A percentile compares a stretch with the other conserved stretches of the same genome.
Conservation (phyloP, 768 basidiomycete genomes). For the Dendrothele bispora region DNA sequence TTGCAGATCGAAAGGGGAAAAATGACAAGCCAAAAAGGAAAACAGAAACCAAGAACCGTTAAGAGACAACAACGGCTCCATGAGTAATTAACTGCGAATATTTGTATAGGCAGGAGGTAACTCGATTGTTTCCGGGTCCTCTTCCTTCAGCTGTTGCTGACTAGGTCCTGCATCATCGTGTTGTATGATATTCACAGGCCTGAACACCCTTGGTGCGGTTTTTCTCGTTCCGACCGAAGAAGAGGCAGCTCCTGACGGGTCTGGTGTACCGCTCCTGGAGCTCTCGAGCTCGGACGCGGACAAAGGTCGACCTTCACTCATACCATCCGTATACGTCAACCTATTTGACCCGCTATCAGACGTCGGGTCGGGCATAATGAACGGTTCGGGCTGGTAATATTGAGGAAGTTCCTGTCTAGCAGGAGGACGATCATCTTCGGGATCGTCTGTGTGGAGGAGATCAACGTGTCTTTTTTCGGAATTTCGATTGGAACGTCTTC, state of each 20-base stretch:
- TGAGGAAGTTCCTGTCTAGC: constrained; percentile 55
- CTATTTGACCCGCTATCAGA: constrained; percentile 19
- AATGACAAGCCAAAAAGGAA: too few species aligned
- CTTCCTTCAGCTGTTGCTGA: constrained; percentile 29
- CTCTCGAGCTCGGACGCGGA: constrained; percentile 9
- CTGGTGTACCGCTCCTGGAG: constrained; percentile 50
- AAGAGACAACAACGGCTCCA: too few species aligned
- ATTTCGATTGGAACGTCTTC: constrained; percentile 32
- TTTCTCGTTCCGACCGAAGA: constrained; percentile 39
- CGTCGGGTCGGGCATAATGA: constrained; percentile 66
- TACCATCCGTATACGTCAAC: background rate
- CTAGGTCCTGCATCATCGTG: constrained; percentile 81
- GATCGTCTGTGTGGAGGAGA: constrained; percentile 59
- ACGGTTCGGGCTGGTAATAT: constrained; percentile 76
- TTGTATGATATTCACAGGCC: constrained; percentile 79
- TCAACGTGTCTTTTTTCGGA: constrained; percentile 64
- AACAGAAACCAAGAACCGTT: too few species aligned
- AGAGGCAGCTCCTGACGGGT: constrained; percentile 25
- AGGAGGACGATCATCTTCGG: constrained; percentile 38
- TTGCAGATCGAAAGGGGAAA: too few species aligned
- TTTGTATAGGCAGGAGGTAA: constrained; percentile 83
- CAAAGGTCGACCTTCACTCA: constrained; percentile 15
- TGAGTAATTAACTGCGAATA: constrained; percentile 33
- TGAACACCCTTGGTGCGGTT: constrained; percentile 50
- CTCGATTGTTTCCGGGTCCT: constrained; percentile 73